Evolutionary conservation across 2,329 filamentous ascomycete species (phyloP).

Genomic region (Ophiostoma tasmaniense): DNA sequence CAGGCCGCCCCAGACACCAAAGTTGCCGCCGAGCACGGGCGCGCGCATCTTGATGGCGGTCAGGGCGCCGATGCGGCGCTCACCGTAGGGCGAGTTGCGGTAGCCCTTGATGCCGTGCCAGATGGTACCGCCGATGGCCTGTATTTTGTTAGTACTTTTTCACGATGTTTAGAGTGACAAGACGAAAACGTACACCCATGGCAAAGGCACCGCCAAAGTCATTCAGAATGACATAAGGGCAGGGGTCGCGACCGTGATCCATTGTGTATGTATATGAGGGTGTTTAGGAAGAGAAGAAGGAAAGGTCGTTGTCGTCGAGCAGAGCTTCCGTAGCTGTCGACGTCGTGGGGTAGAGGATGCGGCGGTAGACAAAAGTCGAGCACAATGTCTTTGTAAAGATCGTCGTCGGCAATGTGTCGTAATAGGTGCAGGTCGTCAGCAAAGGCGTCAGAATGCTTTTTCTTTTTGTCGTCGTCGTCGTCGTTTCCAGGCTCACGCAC

Average conservation of each 20-base stretch:
- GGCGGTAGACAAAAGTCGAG: neutral
- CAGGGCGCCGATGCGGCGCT: conserved; percentile 89
- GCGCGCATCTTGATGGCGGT: conserved; percentile 97
- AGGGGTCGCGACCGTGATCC: conserved; percentile 96
- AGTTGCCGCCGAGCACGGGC: conserved; percentile 93
- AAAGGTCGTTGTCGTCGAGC: neutral
- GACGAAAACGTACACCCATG: conserved; percentile 22
- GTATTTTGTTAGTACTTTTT: conserved; percentile 1
- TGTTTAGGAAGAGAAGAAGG: neutral
- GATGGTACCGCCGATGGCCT: conserved; percentile 72
- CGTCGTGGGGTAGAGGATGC: neutral
- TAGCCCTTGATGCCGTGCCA: conserved; percentile 98
- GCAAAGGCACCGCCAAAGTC: conserved; percentile 75
- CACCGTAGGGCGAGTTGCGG: conserved; percentile 81
- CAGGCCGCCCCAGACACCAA: conserved; percentile 92
- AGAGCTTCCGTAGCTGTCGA: neutral
- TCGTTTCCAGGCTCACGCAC: neutral
- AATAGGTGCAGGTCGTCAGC: neutral
- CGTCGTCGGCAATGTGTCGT: conserved; percentile 1
- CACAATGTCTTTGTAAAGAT: neutral
- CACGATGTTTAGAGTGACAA: no score
- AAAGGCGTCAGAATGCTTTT: neutral
- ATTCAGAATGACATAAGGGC: conserved; percentile 91
- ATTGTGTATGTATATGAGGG: conserved; percentile 37
- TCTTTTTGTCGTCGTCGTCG: neutral